A percentile compares a stretch with the other conserved stretches of the same genome.
phyloP scores from a whole-genome alignment of 306 rosid species.

The Prunus mira region DNA sequence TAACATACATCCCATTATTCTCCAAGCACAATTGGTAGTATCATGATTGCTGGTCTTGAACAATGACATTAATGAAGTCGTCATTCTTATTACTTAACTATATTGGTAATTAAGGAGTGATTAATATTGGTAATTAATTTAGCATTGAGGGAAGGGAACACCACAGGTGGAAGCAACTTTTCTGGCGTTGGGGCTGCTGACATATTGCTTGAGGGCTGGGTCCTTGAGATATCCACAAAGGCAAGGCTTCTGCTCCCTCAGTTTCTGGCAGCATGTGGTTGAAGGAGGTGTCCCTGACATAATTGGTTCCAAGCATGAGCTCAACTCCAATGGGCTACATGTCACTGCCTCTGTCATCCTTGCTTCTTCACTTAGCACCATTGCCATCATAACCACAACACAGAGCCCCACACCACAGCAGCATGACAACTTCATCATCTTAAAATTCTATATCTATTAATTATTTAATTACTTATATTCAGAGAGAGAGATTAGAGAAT shows the following conservation, averaged over 20 bases:
- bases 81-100: neutral
- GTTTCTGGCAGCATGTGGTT: slow-evolving; percentile 41
- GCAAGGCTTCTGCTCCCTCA: slow-evolving; percentile 61
- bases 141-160: slow-evolving; percentile 40
- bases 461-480: too few species aligned
- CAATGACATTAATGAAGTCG: neutral
- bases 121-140: neutral
- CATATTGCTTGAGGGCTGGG: slow-evolving; percentile 35
- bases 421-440: neutral
- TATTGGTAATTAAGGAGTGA: neutral
- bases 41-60: neutral
- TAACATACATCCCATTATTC: neutral
- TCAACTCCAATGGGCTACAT: slow-evolving; percentile 24
- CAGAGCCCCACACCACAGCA: slow-evolving; percentile 1
- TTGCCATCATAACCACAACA: slow-evolving; percentile 13
- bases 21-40: neutral
- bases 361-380: neutral
- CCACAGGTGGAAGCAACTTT: slow-evolving; percentile 42
- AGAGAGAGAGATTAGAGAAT: too few species aligned
- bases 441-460: neutral
- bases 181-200: slow-evolving; percentile 40
- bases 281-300: slow-evolving; percentile 24
- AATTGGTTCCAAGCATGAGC: slow-evolving; percentile 14
- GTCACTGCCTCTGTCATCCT: slow-evolving; percentile 2
- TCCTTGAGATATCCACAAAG: slow-evolving; percentile 51